Conservation (phyloP, 495 filamentous ascomycete species). For the Hyaloscypha hepaticicola region DNA sequence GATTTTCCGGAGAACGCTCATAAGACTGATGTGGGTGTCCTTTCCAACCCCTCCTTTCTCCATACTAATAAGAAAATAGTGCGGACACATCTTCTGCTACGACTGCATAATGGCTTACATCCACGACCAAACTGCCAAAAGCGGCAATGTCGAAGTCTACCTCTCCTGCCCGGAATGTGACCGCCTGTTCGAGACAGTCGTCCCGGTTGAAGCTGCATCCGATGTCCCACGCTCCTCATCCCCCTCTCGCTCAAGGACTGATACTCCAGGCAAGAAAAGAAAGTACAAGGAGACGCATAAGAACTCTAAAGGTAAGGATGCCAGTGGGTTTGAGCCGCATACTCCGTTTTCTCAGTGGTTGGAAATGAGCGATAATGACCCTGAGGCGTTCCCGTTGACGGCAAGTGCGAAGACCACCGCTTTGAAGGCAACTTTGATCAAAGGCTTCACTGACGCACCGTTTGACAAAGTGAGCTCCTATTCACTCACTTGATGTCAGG, state of each 20-base stretch:
- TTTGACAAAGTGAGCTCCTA: conserved; percentile 38
- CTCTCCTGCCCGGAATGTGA: neutral
- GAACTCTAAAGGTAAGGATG: conserved; percentile 25
- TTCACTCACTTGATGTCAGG: neutral
- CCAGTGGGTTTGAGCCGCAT: conserved; percentile 25
- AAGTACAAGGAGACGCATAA: neutral
- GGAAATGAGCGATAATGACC: conserved; percentile 18
- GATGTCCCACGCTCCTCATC: neutral
- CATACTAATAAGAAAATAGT: conserved; percentile 22
- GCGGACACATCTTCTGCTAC: conserved; percentile 35
- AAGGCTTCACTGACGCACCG: conserved; percentile 38
- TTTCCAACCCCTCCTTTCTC: neutral
- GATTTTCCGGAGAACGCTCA: conserved; percentile 14
- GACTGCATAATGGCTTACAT: conserved; percentile 22
- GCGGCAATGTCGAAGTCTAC: neutral
- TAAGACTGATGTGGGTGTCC: conserved; percentile 18
- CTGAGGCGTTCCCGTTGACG: conserved; percentile 10
- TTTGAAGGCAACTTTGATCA: conserved; percentile 32
- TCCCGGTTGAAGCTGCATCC: neutral
- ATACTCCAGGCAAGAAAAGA: neutral
- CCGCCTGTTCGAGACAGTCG: neutral
- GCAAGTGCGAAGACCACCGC: conserved; percentile 37
- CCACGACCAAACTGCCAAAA: neutral
- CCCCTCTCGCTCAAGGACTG: neutral
- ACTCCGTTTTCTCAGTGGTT: conserved; percentile 18